These are phyloP conservation scores for Anthracocystis panici-leucophaei DNA, from an alignment of 1,284 basidiomycete species.

Conservation along the genomic window DNA sequence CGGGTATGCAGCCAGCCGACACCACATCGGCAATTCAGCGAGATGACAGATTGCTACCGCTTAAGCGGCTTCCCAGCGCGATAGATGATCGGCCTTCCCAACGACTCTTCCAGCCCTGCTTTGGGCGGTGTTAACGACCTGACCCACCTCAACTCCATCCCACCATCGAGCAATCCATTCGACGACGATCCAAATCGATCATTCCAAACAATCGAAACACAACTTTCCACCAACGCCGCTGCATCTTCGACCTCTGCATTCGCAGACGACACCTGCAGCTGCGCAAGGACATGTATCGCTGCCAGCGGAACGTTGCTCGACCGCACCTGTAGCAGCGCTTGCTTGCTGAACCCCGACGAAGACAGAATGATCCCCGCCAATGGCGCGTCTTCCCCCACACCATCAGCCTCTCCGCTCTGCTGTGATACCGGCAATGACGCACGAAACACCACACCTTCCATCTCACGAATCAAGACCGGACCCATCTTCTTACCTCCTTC, in stretches of 20 bases:
- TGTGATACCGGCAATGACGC: constrained; percentile 12
- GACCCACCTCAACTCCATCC: constrained; percentile 36
- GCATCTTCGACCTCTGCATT: neutral
- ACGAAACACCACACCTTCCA: constrained; percentile 74
- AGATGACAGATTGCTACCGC: neutral
- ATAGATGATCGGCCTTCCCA: constrained; percentile 34
- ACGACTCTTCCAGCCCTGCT: neutral
- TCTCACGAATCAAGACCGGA: constrained; percentile 83
- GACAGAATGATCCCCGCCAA: constrained; percentile 29
- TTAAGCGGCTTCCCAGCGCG: constrained; percentile 17
- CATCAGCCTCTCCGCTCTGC: neutral
- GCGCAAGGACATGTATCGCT: constrained; percentile 44
- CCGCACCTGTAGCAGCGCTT: constrained; percentile 47
- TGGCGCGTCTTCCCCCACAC: neutral
- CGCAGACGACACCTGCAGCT: neutral
- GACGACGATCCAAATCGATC: constrained; percentile 25
- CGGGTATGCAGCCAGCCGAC: neutral
- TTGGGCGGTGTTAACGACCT: constrained; percentile 7
- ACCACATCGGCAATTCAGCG: neutral
- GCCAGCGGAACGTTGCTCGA: constrained; percentile 48
- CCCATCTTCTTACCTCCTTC: constrained; percentile 83
- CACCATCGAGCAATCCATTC: constrained; percentile 26
- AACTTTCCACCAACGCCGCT: constrained; percentile 16
- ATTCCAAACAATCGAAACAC: constrained; percentile 47
- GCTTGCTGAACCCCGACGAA: constrained; percentile 55